Conservation (phyloP, 1,284 basidiomycete species). For the Amylostereum chailletii region DNA sequence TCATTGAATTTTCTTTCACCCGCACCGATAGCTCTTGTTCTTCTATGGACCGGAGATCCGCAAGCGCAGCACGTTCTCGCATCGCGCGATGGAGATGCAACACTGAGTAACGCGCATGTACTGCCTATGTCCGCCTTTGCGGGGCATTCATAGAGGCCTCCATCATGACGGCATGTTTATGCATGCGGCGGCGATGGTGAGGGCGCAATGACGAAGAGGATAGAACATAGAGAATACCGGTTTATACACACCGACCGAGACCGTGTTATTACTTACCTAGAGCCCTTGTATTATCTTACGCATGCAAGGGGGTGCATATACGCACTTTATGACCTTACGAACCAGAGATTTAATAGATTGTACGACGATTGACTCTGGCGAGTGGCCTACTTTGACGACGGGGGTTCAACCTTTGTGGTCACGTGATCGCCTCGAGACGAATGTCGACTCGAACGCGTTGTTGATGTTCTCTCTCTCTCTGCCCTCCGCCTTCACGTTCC, state of each 20-base stretch:
- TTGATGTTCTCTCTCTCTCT: neutral
- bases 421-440: neutral
- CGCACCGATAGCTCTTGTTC: slow-evolving; percentile 39
- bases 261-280: neutral
- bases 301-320: neutral
- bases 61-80: slow-evolving; percentile 49
- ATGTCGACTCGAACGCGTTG: neutral
- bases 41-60: slow-evolving; percentile 57
- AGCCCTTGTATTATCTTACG: neutral
- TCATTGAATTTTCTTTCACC: neutral
- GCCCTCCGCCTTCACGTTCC: neutral
- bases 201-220: too few species aligned
- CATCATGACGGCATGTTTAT: too few species aligned
- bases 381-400: neutral
- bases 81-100: slow-evolving; percentile 15
- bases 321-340: neutral
- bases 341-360: neutral
- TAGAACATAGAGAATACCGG: too few species aligned
- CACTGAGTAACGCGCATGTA: too few species aligned
- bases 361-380: neutral
- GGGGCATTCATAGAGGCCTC: too few species aligned
- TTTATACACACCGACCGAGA: neutral
- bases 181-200: too few species aligned
- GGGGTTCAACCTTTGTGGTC: neutral
- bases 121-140: too few species aligned